These are phyloP conservation scores for Penicillium nucicola DNA, from an alignment of 495 filamentous ascomycete genomes.

Conservation along the genomic window DNA sequence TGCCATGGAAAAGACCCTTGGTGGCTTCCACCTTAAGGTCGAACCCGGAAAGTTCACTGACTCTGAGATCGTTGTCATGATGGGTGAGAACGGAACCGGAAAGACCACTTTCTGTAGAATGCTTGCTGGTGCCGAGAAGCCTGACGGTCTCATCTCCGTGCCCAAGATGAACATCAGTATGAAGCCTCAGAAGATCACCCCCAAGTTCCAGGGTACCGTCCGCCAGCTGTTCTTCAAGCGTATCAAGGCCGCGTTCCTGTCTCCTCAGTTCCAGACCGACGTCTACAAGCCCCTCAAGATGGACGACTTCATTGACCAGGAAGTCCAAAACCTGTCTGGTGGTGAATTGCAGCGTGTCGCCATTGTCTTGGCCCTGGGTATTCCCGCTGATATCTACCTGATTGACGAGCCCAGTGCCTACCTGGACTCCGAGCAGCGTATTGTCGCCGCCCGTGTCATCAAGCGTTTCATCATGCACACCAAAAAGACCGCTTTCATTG, in stretches of 20 bases:
- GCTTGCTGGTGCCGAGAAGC: conserved; percentile 88
- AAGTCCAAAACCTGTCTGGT: conserved; percentile 97
- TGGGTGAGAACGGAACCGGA: conserved; percentile 96
- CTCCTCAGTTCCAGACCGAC: conserved; percentile 97
- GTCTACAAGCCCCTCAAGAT: conserved; percentile 98
- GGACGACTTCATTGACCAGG: conserved; percentile 98
- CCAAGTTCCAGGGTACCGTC: conserved; percentile 95
- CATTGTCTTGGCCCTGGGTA: conserved; percentile 90
- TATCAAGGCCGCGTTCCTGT: conserved; percentile 94
- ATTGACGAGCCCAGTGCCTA: conserved; percentile 96
- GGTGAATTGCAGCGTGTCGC: conserved; percentile 99
- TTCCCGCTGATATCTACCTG: conserved; percentile 97
- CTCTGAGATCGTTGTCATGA: conserved; percentile 98
- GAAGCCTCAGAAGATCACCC: conserved; percentile 99
- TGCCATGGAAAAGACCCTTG: conserved; percentile 88
- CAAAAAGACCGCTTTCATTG: conserved; percentile 98
- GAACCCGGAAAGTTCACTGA: conserved; percentile 88
- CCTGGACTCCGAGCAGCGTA: conserved; percentile 98
- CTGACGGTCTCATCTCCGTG: conserved; percentile 70
- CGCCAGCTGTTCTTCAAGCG: conserved; percentile 94
- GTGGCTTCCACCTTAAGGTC: conserved; percentile 79
- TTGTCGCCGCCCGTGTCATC: conserved; percentile 92
- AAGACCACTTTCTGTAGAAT: conserved; percentile 98
- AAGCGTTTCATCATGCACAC: conserved; percentile 99
- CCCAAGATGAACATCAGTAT: conserved; percentile 96